Evolutionary conservation across 1,284 basidiomycete genomes (phyloP), one percentile per base, ranked within the genome.

Genomic region (Hemileia vastatrix): DNA sequence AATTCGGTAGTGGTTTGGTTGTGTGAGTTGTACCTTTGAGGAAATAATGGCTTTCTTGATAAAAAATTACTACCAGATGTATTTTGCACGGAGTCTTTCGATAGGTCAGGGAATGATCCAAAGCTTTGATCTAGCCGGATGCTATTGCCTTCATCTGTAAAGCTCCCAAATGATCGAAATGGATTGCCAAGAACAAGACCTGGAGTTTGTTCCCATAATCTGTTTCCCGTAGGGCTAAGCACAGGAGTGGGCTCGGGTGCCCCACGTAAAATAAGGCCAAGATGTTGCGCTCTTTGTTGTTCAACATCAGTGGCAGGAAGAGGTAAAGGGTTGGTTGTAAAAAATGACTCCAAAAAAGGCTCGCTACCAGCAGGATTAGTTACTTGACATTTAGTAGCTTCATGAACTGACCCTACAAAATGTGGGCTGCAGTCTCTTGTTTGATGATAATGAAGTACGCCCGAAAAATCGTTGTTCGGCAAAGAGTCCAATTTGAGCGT

Each of bases 181-280:
- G 61, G 61, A 43, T 63, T 51, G 15, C 61, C 54, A 13, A 63
- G 54, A 3, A 63, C 49, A n/a, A 63, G 45, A 27, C 54, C 61
- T 1, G 61, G 61, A 27, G 61, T 63, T 13, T 40, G 54, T 15
- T 63, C 61, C 61, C 61, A 63, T 31, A 63, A 13, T 2, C 49
- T 45, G 23, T 51, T 56, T n/a, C 54, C 54, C 2, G 54, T 51
- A 44, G 61, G 61, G 21, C 61, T 63, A 3, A 63, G 19, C n/a
- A 63, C 44, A 23, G 61, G 61, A 3, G 61, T 63, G 13, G 54
- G 61, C 53, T 63, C 61, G 18, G 61, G 61, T 23, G 33, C 8
- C 48, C 61, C 5, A 55, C 54, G 8, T 45, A 54, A n/a, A n/a
- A n/a, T n/a, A 27, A 51, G 31, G n/a, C 49, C 49, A 21, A 51